Evolutionary conservation across 2,329 filamentous ascomycete genomes (phyloP), one percentile per base, ranked within the genome.

Genomic region (Aspergillus brunneoviolaceus): DNA sequence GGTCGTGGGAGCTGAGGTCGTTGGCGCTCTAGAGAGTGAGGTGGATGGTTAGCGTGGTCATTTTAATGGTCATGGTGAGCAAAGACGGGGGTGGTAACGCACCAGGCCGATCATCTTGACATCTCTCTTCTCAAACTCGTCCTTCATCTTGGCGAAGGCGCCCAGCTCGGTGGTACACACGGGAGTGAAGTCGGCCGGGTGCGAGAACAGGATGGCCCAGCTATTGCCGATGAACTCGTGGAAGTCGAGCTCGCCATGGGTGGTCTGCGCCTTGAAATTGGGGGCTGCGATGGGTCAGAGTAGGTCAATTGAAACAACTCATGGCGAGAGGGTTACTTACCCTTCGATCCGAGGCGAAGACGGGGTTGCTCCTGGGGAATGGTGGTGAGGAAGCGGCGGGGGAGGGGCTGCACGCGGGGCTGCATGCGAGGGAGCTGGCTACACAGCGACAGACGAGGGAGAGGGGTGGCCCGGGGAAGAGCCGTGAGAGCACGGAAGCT

Each of bases 161-260:
- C 92, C 93, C 64, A 97, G 89, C 82, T 97, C 93, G 57, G 92
- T 97, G 65, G 93, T 97, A 85, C 93, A 97, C 61, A 96, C 93
- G 57, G 93, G 93, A 1, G 93, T 96, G 84, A 91, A 96, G 79
- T 96, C 93, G 57, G 79, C 87, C 16, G 86, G 87, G 77, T 89
- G 87, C 48, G 86, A 88, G 81, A 89, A 89, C 64, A 89, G 81
- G 63, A 89, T 81, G 61, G 87, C 84, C 86, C 86, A 89, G 66
- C 81, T 85, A 77, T 88, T 80, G 70, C 84, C 86, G 65, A 89
- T 87, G 78, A 86, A 89, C 70, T 88, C 78, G 77, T 89, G 87
- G 80, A 89, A 89, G 76, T 89, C 82, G 69, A 89, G 88, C 59
- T 82, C 80, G 62, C 87, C 87, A 63, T 81, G 76, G 60, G 87